A percentile compares a stretch with the other conserved stretches of the same genome.
phyloP scores from a whole-genome alignment of 495 filamentous ascomycete genomes.

The Penicillium nucicola region DNA sequence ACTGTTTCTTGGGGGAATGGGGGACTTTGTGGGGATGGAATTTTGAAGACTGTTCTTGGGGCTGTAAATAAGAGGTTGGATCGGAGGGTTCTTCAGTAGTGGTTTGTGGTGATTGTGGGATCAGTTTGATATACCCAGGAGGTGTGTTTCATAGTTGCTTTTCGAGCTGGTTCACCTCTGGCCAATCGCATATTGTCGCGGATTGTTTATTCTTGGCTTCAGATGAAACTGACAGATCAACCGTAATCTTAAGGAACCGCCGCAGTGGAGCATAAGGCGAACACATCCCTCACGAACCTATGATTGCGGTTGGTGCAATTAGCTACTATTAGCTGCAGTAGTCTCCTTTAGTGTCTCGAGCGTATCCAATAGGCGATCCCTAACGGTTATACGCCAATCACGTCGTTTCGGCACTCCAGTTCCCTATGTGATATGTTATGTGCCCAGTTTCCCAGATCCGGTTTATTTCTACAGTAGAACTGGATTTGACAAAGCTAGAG shows the following conservation, averaged over 20 bases:
- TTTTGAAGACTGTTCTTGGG: conserved; percentile 82
- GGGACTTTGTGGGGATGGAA: conserved; percentile 59
- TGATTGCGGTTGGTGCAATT: background rate
- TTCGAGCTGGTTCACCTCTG: too few species aligned
- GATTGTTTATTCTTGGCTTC: background rate
- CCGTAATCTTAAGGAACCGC: conserved; percentile 14
- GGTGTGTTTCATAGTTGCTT: too few species aligned
- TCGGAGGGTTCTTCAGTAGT: conserved; percentile 13
- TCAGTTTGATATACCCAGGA: too few species aligned
- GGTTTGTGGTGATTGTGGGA: too few species aligned
- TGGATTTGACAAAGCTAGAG: too few species aligned
- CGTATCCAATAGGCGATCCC: background rate
- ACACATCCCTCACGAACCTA: background rate
- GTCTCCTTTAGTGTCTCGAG: background rate
- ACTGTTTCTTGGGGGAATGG: conserved; percentile 70
- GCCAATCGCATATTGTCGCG: background rate
- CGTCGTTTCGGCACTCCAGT: background rate
- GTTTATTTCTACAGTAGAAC: too few species aligned
- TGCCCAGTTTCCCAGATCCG: too few species aligned
- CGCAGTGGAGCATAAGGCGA: conserved; percentile 10
- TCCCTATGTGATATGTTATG: background rate
- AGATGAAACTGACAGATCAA: background rate
- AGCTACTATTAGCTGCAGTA: background rate
- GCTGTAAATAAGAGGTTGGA: conserved; percentile 56
- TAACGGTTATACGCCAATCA: background rate